A percentile compares a stretch with the other conserved stretches of the same genome.
These are phyloP conservation scores for Schwanniomyces sp. DNA, from an alignment of 805 yeast genomes.

Conservation along the genomic window DNA sequence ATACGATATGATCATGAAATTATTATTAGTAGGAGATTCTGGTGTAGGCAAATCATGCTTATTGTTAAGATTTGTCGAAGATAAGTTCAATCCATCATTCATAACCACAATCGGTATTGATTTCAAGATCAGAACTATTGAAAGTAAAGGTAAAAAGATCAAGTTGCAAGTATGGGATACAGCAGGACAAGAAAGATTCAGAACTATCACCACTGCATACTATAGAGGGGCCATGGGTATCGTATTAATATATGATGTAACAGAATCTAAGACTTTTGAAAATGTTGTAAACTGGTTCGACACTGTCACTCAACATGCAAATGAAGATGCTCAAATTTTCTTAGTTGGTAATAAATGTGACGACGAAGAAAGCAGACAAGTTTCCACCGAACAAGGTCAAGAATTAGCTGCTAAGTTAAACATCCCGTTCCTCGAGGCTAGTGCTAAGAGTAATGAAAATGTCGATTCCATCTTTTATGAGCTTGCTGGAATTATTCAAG, in stretches of 20 bases:
- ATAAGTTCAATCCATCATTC: conserved; percentile 93
- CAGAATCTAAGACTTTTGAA: conserved; percentile 88
- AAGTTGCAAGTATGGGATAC: conserved; percentile 97
- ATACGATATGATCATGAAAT: conserved; percentile 88
- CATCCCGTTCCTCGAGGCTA: conserved; percentile 91
- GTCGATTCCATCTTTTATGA: conserved; percentile 91
- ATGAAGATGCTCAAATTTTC: conserved; percentile 91
- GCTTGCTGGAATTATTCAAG: conserved; percentile 83
- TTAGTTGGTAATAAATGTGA: conserved; percentile 96
- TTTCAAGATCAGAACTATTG: conserved; percentile 95
- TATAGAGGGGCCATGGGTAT: conserved; percentile 91
- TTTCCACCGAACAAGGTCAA: conserved; percentile 87
- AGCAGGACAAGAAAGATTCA: conserved; percentile 95
- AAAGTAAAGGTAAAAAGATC: conserved; percentile 87
- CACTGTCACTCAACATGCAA: conserved; percentile 95
- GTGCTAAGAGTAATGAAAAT: conserved; percentile 90
- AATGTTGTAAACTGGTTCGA: conserved; percentile 93
- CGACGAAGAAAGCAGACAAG: conserved; percentile 83
- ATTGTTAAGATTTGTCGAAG: conserved; percentile 89
- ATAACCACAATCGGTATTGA: conserved; percentile 98
- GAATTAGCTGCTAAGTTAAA: conserved; percentile 82
- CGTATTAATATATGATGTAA: conserved; percentile 78
- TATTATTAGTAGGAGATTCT: conserved; percentile 91
- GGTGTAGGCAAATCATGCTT: conserved; percentile 89
- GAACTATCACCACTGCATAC: conserved; percentile 92